phyloP scores from a whole-genome alignment of 2,329 filamentous ascomycete species.

The Cladophialophora immunda region DNA sequence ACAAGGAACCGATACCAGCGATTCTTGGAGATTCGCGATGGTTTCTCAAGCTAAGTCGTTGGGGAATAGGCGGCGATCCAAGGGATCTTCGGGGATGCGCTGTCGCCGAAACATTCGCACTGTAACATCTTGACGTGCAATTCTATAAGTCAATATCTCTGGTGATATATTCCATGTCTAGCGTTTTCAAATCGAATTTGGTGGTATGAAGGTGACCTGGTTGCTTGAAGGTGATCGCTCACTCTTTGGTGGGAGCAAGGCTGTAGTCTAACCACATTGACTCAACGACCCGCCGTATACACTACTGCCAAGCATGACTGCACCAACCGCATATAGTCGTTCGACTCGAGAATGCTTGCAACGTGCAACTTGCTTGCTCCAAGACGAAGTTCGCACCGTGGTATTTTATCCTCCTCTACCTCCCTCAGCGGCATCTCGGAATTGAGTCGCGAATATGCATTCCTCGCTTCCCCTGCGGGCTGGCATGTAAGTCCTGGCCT shows the following conservation, averaged over 20 bases:
- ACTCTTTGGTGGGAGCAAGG: too few relatives aligned
- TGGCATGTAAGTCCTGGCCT: constrained; percentile 26
- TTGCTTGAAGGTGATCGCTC: too few relatives aligned
- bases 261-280: not conserved
- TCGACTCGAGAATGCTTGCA: not conserved
- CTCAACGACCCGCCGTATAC: not conserved
- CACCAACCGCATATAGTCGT: not conserved
- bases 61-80: not conserved
- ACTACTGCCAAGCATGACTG: not conserved
- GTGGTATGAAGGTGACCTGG: too few relatives aligned
- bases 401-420: not conserved
- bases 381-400: not conserved
- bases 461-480: constrained; percentile 22
- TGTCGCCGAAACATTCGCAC: not conserved
- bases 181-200: not conserved
- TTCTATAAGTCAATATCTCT: constrained; percentile 3
- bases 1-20: constrained; percentile 57
- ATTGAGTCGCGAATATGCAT: constrained; percentile 11
- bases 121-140: constrained; percentile 4
- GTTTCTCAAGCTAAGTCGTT: constrained; percentile 36
- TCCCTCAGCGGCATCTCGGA: not conserved
- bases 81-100: not conserved
- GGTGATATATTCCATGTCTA: not conserved
- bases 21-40: constrained; percentile 60
- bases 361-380: not conserved